A percentile compares a stretch with the other conserved stretches of the same genome.
Conservation (phyloP, 2,329 filamentous ascomycete genomes). For the Colletotrichum theobromicola region DNA sequence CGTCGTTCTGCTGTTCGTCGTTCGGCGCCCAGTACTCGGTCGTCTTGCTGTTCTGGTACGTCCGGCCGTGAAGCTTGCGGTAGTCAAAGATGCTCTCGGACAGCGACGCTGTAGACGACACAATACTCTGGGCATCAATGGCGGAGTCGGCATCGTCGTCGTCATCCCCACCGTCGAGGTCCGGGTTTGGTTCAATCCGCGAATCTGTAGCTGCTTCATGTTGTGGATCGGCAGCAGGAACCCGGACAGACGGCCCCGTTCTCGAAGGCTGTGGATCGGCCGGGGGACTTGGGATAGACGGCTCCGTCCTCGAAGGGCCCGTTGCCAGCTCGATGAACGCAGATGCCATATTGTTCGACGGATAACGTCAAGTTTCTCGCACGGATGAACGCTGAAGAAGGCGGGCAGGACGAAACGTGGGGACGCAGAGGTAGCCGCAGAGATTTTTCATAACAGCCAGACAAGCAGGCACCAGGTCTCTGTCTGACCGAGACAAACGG, state of each 20-base stretch:
- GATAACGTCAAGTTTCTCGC: not conserved
- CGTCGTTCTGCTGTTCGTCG: constrained; percentile 26
- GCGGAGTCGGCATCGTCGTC: constrained; percentile 29
- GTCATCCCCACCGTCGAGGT: constrained; percentile 18
- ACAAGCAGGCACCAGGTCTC: not conserved
- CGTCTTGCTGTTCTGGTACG: constrained; percentile 32
- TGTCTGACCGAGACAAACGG: not conserved
- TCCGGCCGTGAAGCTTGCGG: constrained; percentile 34
- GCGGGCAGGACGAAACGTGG: not conserved
- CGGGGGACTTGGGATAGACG: not conserved
- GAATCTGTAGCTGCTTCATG: not conserved
- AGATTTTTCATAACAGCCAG: not conserved
- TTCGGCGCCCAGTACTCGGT: constrained; percentile 29
- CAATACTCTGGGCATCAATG: constrained; percentile 23
- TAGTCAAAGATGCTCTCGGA: constrained; percentile 37
- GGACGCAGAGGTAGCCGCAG: not conserved
- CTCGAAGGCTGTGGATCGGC: not conserved
- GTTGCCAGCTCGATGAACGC: not conserved
- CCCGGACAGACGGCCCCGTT: not conserved
- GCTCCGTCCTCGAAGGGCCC: not conserved
- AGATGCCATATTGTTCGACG: not conserved
- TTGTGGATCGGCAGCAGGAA: not conserved
- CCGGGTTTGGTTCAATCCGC: not conserved
- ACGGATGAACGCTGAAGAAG: not conserved
- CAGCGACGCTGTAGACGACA: constrained; percentile 33